Percentiles rank a stretch among this genome's conserved stretches.
phyloP scores from a whole-genome alignment of 805 yeast genomes.

The Candida boidinii region DNA sequence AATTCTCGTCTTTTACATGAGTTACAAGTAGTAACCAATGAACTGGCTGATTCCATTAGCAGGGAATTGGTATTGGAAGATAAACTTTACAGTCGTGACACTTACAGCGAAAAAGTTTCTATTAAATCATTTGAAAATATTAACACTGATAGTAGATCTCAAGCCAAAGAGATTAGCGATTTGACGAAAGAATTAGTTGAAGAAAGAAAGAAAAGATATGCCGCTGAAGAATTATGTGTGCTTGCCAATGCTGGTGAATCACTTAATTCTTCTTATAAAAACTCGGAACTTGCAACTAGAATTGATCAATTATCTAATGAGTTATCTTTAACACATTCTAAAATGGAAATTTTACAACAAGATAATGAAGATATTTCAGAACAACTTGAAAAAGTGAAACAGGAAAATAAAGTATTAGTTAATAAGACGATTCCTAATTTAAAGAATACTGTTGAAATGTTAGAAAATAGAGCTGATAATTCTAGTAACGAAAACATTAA shows the following conservation, averaged over 20 bases:
- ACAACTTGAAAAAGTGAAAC: constrained; percentile 30
- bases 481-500: constrained; percentile 8
- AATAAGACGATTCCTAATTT: constrained; percentile 36
- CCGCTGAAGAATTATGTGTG: constrained; percentile 74
- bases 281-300: constrained; percentile 41
- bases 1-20: constrained; percentile 53
- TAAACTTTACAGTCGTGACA: constrained; percentile 15
- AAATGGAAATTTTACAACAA: constrained; percentile 28
- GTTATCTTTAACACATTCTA: constrained; percentile 37
- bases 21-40: constrained; percentile 59
- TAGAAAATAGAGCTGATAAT: constrained; percentile 15
- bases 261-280: constrained; percentile 47
- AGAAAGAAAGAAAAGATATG: constrained; percentile 57
- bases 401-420: constrained; percentile 34
- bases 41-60: constrained; percentile 62
- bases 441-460: constrained; percentile 30
- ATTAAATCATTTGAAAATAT: background rate
- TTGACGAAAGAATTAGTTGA: constrained; percentile 50
- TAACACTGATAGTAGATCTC: constrained; percentile 4
- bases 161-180: constrained; percentile 36
- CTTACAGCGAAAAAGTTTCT: background rate
- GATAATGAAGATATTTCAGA: constrained; percentile 29
- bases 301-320: constrained; percentile 39
- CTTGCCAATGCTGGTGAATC: constrained; percentile 41
- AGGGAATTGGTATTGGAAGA: constrained; percentile 59